phyloP scores from a whole-genome alignment of 2,329 filamentous ascomycete species.

The Leptosphaerulina australis region DNA sequence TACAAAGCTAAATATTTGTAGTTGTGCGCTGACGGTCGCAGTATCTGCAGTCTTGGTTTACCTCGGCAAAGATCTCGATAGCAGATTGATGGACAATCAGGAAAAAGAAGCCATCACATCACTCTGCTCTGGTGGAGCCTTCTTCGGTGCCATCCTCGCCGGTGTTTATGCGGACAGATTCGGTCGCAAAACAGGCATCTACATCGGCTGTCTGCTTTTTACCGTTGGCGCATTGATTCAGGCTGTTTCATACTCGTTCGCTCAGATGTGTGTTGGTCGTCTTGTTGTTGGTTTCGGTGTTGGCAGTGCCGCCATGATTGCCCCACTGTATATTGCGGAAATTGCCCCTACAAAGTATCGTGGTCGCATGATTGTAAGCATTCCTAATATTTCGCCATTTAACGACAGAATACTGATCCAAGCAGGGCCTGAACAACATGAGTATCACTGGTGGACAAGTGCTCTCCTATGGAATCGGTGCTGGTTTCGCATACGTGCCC shows the following conservation, averaged over 20 bases:
- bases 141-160: constrained; percentile 51
- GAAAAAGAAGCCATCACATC: constrained; percentile 61
- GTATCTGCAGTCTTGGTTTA: constrained; percentile 55
- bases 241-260: constrained; percentile 45
- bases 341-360: constrained; percentile 58
- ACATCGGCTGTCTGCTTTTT: constrained; percentile 49
- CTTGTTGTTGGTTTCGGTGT: constrained; percentile 59
- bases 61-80: constrained; percentile 49
- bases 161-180: constrained; percentile 42
- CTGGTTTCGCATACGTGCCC: constrained; percentile 42
- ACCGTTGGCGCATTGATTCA: constrained; percentile 42
- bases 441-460: constrained; percentile 43
- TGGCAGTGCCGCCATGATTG: constrained; percentile 58
- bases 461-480: constrained; percentile 38
- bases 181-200: constrained; percentile 50
- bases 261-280: constrained; percentile 54
- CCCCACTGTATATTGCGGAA: constrained; percentile 57
- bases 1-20: too few relatives aligned
- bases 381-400: background rate
- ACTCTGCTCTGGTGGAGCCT: constrained; percentile 57
- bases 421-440: constrained; percentile 54
- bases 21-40: constrained; percentile 44
- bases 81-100: constrained; percentile 45
- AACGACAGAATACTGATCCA: background rate
- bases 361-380: constrained; percentile 52